These are phyloP conservation scores for Chloridella minuta DNA, from an alignment of 352 stramenopile genomes.

Conservation along the genomic window DNA sequence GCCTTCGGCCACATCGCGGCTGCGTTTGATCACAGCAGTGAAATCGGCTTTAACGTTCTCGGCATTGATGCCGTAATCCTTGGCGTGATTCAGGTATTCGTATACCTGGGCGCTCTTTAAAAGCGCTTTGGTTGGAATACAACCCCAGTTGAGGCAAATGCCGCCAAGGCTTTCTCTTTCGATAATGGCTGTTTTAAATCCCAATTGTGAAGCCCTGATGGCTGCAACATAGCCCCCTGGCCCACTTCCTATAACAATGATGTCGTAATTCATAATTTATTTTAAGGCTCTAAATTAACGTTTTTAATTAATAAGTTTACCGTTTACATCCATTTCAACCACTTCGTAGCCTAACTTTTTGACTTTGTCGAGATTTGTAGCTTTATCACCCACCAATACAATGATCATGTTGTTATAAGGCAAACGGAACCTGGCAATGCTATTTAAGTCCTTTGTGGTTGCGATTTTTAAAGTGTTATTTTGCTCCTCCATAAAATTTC, in stretches of 20 bases:
- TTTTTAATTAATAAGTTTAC: not conserved
- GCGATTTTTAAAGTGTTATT: not conserved
- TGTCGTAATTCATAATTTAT: too few relatives aligned
- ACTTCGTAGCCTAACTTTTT: not conserved
- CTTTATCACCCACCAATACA: not conserved
- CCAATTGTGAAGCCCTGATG: not conserved
- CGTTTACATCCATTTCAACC: not conserved
- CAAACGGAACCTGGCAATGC: not conserved
- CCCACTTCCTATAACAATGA: not conserved
- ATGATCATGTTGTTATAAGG: not conserved
- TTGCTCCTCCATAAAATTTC: not conserved
- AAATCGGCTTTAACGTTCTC: not conserved
- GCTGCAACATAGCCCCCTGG: not conserved
- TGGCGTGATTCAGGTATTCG: not conserved
- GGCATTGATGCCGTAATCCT: not conserved
- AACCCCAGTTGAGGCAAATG: slow-evolving; percentile 2
- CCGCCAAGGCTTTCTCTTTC: not conserved
- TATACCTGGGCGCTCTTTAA: not conserved
- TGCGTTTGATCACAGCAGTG: not conserved
- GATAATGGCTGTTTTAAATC: not conserved
- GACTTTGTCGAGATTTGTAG: not conserved
- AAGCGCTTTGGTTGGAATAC: not conserved
- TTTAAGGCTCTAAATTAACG: too few relatives aligned
- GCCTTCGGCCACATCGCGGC: not conserved
- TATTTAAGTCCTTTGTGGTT: not conserved